Conservation (phyloP, 2,329 filamentous ascomycete species). For the Teratosphaeria zuluensis region DNA sequence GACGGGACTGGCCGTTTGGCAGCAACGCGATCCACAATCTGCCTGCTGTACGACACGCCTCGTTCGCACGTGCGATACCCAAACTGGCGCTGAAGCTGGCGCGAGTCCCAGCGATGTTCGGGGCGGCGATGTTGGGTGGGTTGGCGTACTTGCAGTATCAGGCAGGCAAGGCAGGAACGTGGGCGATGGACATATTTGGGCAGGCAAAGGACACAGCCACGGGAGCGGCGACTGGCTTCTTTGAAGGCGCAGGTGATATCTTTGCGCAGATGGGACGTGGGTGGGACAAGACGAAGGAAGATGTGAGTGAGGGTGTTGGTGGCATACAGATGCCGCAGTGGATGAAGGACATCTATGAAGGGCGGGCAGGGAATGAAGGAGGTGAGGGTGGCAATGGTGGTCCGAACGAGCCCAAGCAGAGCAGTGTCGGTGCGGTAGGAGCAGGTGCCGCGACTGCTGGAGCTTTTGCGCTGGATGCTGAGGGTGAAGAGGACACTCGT, state of each 20-base stretch:
- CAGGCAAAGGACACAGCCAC: constrained; percentile 62
- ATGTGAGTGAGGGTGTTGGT: constrained; percentile 16
- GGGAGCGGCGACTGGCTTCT: constrained; percentile 57
- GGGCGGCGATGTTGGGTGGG: constrained; percentile 75
- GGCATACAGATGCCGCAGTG: constrained; percentile 54
- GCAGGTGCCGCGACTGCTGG: constrained; percentile 61
- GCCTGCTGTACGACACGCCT: constrained; percentile 52
- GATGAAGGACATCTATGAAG: constrained; percentile 56
- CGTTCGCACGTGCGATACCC: constrained; percentile 61
- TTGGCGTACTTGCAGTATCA: constrained; percentile 94
- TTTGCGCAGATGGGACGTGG: constrained; percentile 70
- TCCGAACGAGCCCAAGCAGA: constrained; percentile 29
- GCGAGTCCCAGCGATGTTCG: constrained; percentile 82
- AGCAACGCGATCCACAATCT: constrained; percentile 75
- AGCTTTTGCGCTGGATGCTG: constrained; percentile 68
- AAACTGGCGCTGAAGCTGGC: constrained; percentile 85
- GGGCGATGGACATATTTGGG: constrained; percentile 65
- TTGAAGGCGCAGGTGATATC: constrained; percentile 63
- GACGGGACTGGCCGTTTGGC: constrained; percentile 66
- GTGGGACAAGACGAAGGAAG: constrained; percentile 75
- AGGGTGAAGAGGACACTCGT: constrained; percentile 52
- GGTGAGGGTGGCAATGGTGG: constrained; percentile 26
- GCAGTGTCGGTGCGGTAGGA: constrained; percentile 42
- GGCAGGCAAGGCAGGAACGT: constrained; percentile 70
- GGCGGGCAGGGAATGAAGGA: constrained; percentile 21